phyloP scores from a whole-genome alignment of 306 rosid species.

The Neltuma alba region DNA sequence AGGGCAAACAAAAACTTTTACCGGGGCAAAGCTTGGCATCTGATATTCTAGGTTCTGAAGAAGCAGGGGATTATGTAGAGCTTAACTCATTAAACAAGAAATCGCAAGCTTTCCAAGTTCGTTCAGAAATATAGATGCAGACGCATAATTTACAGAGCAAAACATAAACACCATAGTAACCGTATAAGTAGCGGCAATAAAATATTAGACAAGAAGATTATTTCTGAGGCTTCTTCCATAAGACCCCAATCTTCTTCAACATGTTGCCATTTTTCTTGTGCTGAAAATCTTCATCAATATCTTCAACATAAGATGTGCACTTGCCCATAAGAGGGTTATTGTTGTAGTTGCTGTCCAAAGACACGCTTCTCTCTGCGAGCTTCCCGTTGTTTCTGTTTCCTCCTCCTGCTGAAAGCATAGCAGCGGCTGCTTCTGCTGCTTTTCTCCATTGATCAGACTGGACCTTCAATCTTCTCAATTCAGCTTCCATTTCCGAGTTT shows the following conservation, averaged over 20 bases:
- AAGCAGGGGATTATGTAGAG: not conserved
- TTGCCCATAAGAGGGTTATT: slow-evolving; percentile 46
- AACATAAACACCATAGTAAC: slow-evolving; percentile 18
- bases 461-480: slow-evolving; percentile 80
- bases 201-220: slow-evolving; percentile 32
- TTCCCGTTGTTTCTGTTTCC: slow-evolving; percentile 57
- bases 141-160: slow-evolving; percentile 39
- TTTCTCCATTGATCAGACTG: slow-evolving; percentile 98
- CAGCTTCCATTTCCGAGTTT: slow-evolving; percentile 77
- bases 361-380: slow-evolving; percentile 71
- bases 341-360: slow-evolving; percentile 68
- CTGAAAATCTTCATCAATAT: slow-evolving; percentile 73
- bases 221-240: slow-evolving; percentile 97
- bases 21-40: not conserved
- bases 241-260: slow-evolving; percentile 95
- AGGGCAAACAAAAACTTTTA: not conserved
- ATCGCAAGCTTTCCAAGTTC: slow-evolving; percentile 13
- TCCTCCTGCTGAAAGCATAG: slow-evolving; percentile 81
- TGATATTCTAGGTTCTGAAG: not conserved
- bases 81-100: slow-evolving; percentile 22
- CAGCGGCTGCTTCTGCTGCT: slow-evolving; percentile 97
- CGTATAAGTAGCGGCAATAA: slow-evolving; percentile 11
- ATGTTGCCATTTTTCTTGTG: slow-evolving; percentile 94
- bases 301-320: slow-evolving; percentile 64
- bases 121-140: slow-evolving; percentile 30